phyloP scores from a whole-genome alignment of 1,284 basidiomycete genomes.

The Ustilago bromivora region DNA sequence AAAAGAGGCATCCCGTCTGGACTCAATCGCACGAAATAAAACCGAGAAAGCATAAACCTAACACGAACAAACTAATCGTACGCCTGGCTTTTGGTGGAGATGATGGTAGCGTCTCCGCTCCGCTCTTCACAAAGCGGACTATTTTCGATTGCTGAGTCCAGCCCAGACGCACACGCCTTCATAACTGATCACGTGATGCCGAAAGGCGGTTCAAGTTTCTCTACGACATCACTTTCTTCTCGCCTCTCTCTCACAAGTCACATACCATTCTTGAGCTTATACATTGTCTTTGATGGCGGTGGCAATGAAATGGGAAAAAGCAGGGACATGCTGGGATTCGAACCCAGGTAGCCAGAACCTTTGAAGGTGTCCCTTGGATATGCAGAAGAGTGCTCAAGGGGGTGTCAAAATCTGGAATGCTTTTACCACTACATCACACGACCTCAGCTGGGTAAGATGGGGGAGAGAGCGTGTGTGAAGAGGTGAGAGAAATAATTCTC shows the following conservation, averaged over 20 bases:
- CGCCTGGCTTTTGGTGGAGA: too few species aligned
- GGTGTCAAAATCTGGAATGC: slow-evolving; percentile 20
- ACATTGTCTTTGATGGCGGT: background rate
- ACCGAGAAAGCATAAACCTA: too few species aligned
- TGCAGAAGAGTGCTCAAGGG: background rate
- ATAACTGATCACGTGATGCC: background rate
- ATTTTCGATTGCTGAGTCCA: too few species aligned
- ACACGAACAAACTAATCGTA: too few species aligned
- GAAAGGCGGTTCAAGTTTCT: background rate
- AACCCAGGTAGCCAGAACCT: slow-evolving; percentile 44
- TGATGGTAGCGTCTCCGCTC: too few species aligned
- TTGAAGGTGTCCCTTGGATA: background rate
- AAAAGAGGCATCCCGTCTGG: too few species aligned
- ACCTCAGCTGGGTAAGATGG: background rate
- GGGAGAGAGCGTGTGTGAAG: background rate
- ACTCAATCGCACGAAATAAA: too few species aligned
- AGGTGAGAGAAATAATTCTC: background rate
- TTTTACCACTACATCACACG: slow-evolving; percentile 38
- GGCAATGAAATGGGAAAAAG: slow-evolving; percentile 6
- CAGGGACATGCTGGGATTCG: slow-evolving; percentile 41
- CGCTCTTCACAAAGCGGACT: too few species aligned
- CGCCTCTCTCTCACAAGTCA: background rate
- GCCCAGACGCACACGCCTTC: too few species aligned
- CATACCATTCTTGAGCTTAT: background rate
- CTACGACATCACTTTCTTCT: background rate